phyloP scores from a whole-genome alignment of 2,329 filamentous ascomycete species.

The Mycosphaerella arachidis region DNA sequence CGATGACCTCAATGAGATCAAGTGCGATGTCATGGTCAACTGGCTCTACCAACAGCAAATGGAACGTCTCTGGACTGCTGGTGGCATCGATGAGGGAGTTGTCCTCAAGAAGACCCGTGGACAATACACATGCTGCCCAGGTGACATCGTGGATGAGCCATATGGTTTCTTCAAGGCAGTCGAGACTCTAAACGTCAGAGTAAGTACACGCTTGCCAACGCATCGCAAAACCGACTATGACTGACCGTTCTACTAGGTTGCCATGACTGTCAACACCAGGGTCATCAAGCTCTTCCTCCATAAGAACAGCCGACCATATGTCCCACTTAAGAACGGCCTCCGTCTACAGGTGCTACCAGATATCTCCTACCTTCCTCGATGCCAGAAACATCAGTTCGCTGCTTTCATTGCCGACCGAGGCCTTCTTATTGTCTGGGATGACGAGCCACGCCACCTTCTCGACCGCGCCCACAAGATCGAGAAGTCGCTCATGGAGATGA shows the following conservation, averaged over 20 bases:
- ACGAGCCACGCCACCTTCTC: constrained; percentile 55
- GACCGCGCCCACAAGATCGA: constrained; percentile 51
- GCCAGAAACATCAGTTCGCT: constrained; percentile 63
- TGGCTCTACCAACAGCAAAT: constrained; percentile 60
- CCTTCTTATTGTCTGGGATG: constrained; percentile 61
- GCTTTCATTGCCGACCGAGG: constrained; percentile 58
- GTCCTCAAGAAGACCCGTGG: constrained; percentile 51
- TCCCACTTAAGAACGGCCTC: constrained; percentile 56
- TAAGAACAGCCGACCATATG: constrained; percentile 48
- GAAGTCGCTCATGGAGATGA: constrained; percentile 52
- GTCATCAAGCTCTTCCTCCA: constrained; percentile 59
- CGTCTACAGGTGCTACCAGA: constrained; percentile 59
- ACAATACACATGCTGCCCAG: constrained; percentile 50
- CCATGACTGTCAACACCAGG: constrained; percentile 63
- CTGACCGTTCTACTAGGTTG: constrained; percentile 45
- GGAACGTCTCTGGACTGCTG: constrained; percentile 50
- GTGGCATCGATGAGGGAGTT: constrained; percentile 50
- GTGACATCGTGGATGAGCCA: constrained; percentile 42
- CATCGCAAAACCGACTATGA: not conserved
- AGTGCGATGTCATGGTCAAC: constrained; percentile 59
- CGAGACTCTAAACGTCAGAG: constrained; percentile 50
- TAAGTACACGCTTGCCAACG: constrained; percentile 32
- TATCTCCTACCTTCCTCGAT: constrained; percentile 53
- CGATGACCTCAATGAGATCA: constrained; percentile 50
- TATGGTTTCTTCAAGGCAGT: constrained; percentile 50